A percentile compares a stretch with the other conserved stretches of the same genome.
phyloP scores from a whole-genome alignment of 768 basidiomycete species.

The Artomyces pyxidatus region DNA sequence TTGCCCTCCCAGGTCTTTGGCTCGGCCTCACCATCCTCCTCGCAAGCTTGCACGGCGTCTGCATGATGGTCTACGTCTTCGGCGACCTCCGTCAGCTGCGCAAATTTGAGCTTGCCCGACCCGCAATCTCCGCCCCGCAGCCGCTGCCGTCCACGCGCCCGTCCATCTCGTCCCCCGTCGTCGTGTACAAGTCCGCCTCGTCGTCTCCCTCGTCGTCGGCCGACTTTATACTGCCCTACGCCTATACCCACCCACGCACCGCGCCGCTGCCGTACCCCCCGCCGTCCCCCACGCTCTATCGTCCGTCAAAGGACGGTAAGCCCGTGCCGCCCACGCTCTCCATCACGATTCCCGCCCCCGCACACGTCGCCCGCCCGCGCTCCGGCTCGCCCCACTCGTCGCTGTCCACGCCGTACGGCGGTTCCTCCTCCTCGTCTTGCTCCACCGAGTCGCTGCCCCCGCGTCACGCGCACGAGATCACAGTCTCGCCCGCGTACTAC shows the following conservation, averaged over 20 bases:
- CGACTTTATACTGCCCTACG: conserved; percentile 5
- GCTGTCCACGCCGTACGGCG: not conserved
- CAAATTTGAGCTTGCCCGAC: conserved; percentile 69
- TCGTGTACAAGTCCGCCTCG: conserved; percentile 3
- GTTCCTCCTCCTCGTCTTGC: not conserved
- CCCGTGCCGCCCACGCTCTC: not conserved
- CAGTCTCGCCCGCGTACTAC: conserved; percentile 36
- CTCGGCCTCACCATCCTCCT: conserved; percentile 55
- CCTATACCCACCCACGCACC: conserved; percentile 5
- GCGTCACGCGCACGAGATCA: conserved; percentile 9
- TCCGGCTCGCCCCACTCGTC: not conserved
- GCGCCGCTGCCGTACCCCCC: not conserved
- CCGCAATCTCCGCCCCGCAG: conserved; percentile 46
- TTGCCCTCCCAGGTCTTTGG: conserved; percentile 63
- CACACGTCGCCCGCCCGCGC: not conserved
- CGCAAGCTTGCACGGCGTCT: conserved; percentile 58
- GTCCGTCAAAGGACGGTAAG: not conserved
- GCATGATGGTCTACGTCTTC: conserved; percentile 71
- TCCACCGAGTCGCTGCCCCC: not conserved
- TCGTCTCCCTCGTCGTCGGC: conserved; percentile 6
- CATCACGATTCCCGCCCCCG: not conserved
- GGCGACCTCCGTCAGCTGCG: conserved; percentile 74
- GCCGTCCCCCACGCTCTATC: not conserved
- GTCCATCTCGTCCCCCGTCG: conserved; percentile 8
- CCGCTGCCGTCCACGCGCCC: conserved; percentile 10